Base-by-base conservation (phyloP, 805 yeast species). In the Pichia thaimueangensis region DNA sequence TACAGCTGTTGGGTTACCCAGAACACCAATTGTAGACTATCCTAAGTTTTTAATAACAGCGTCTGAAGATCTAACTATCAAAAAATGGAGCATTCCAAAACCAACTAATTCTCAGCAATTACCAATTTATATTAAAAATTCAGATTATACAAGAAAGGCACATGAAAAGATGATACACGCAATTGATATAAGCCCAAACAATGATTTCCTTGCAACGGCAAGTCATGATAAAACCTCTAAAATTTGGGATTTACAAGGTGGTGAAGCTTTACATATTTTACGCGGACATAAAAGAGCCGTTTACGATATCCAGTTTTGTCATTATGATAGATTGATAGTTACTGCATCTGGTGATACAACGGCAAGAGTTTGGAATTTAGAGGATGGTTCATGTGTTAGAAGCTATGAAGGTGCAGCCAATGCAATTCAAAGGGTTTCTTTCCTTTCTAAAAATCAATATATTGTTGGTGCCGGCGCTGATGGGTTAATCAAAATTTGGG, bases 121-220 rank as follows among this genome's bases (percentile, higher is more conserved):
- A 11, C 45, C 53, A 4, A 51, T 54, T 16, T 52, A 56, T 4
- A 70, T 85, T 6, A 78, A 72, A 52, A 67, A 71, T 2, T 84
- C 96, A 2, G 87, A 80, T 42, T 93, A 82, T 62, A 93, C 98
- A 0, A 78, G 96, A 69, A 78, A 89, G 56, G 97, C 97, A 1
- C 99, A 93, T 60, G 97, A 93, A 42, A 93, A 91, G 60, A 96
- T 93, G 62, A 93, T 93, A 47, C 94, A 93, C 56, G 75, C 91
- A 2, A 66, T 93, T 41, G 96, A 88, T 50, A 70, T 93, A 4
- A 74, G 97, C n/a, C 95, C 96, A 15, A 86, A 88, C 56, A 94
- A 91, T 62, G 82, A 81, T 49, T 69, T 73, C 39, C 80, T 93
- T 56, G 97, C 96, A 0, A 83, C 97, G 1, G 97, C 96, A 2